Evolutionary conservation across 768 basidiomycete species (phyloP).

Genomic region (Lentinula raphanica): DNA sequence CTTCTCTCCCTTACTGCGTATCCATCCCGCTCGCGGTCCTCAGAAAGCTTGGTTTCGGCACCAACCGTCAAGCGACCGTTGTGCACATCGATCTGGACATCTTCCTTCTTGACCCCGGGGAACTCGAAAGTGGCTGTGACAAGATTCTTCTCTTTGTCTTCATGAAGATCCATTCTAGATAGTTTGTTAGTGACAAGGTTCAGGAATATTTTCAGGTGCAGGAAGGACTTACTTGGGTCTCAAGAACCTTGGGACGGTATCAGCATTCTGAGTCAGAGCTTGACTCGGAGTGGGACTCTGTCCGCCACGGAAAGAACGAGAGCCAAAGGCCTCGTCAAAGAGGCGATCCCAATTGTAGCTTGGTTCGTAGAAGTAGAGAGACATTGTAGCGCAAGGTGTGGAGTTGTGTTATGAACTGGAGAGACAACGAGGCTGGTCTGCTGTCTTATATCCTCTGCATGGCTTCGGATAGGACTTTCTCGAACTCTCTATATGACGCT

Average conservation of each 20-base stretch:
- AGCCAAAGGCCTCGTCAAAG: slow-evolving; percentile 31
- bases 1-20: slow-evolving; percentile 49
- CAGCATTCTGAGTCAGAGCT: slow-evolving; percentile 6
- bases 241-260: slow-evolving; percentile 12
- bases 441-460: background rate
- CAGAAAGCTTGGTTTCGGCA: slow-evolving; percentile 37
- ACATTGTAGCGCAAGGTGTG: slow-evolving; percentile 8
- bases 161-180: slow-evolving; percentile 54
- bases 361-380: slow-evolving; percentile 38
- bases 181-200: background rate
- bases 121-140: slow-evolving; percentile 59
- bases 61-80: slow-evolving; percentile 47
- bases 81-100: slow-evolving; percentile 50
- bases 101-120: slow-evolving; percentile 51
- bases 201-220: background rate
- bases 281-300: slow-evolving; percentile 6
- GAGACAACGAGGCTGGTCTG: background rate
- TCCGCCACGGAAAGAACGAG: slow-evolving; percentile 7
- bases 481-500: background rate
- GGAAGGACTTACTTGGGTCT: slow-evolving; percentile 27
- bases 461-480: background rate
- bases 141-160: slow-evolving; percentile 39
- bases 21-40: slow-evolving; percentile 32
- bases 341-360: slow-evolving; percentile 41
- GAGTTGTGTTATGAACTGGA: too few relatives aligned